Evolutionary conservation across 345 rosid species (phyloP).

Genomic region (Geranium rotundifolium): DNA sequence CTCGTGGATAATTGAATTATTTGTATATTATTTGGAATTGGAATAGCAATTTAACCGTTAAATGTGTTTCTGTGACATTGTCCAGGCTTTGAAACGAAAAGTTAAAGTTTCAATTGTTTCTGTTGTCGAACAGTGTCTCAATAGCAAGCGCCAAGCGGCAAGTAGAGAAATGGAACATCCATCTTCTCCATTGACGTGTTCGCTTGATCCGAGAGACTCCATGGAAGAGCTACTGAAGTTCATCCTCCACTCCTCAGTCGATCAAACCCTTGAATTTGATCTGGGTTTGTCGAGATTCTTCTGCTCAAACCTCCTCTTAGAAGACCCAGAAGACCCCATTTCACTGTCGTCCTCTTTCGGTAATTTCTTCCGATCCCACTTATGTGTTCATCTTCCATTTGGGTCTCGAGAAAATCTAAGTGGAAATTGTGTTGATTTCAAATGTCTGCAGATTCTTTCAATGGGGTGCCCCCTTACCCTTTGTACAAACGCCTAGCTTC

Average conservation of each 20-base stretch:
- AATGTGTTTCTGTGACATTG: too few species aligned
- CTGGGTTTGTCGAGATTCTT: conserved; percentile 26
- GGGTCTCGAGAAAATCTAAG: not conserved
- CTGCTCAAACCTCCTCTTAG: conserved; percentile 31
- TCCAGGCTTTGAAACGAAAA: too few species aligned
- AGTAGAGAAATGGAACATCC: not conserved
- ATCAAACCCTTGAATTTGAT: conserved; percentile 22
- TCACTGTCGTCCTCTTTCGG: not conserved
- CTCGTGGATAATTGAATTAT: too few species aligned
- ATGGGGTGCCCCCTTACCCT: conserved; percentile 42
- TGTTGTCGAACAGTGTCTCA: too few species aligned
- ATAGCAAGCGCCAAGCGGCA: too few species aligned
- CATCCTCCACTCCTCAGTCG: conserved; percentile 24
- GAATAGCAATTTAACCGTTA: too few species aligned
- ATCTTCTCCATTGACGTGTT: not conserved
- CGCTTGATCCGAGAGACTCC: conserved; percentile 13
- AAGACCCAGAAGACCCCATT: not conserved
- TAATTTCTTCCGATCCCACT: not conserved
- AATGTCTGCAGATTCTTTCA: conserved; percentile 17
- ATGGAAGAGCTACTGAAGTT: conserved; percentile 35
- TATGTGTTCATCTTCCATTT: not conserved
- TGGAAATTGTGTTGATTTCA: not conserved
- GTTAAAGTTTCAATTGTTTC: too few species aligned
- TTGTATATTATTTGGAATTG: too few species aligned
- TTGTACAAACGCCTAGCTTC: conserved; percentile 38